Evolutionary conservation across 345 rosid genomes (phyloP).

Genomic region (Camelina neglecta): DNA sequence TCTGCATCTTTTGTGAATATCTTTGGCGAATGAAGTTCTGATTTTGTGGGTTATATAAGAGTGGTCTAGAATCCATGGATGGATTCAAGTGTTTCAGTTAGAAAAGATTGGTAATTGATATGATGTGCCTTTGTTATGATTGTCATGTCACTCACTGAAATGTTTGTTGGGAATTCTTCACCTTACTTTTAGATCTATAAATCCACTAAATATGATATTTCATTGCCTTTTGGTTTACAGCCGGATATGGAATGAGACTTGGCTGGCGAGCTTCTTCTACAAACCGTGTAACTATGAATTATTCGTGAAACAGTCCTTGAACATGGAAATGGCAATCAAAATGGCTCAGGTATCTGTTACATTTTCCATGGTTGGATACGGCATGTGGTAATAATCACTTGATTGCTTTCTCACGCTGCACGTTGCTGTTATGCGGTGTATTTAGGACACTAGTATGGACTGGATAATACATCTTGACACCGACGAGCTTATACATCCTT

Average conservation of each 20-base stretch:
- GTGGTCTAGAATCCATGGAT: neutral
- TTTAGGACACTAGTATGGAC: conserved; percentile 78
- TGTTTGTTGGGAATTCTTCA: neutral
- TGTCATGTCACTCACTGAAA: neutral
- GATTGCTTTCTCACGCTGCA: neutral
- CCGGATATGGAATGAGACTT: conserved; percentile 97
- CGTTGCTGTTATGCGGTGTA: neutral
- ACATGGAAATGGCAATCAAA: conserved; percentile 97
- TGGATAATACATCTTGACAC: conserved; percentile 99
- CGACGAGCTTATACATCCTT: conserved; percentile 85
- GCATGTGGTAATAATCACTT: neutral
- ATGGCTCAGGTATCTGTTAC: conserved; percentile 85
- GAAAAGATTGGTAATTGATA: conserved; percentile 4
- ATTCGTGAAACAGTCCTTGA: conserved; percentile 96
- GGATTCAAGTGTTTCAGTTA: neutral
- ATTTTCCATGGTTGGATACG: conserved; percentile 12
- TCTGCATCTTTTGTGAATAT: conserved; percentile 4
- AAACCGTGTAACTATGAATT: conserved; percentile 94
- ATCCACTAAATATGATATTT: conserved; percentile 3
- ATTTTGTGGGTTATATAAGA: neutral
- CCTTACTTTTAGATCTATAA: neutral
- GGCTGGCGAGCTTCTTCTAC: conserved; percentile 92
- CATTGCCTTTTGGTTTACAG: conserved; percentile 48
- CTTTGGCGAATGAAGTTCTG: neutral
- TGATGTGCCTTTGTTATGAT: neutral